Evolutionary conservation across 495 filamentous ascomycete genomes (phyloP), one percentile per base, ranked within the genome.

Genomic region (Bacidia gigantensis): DNA sequence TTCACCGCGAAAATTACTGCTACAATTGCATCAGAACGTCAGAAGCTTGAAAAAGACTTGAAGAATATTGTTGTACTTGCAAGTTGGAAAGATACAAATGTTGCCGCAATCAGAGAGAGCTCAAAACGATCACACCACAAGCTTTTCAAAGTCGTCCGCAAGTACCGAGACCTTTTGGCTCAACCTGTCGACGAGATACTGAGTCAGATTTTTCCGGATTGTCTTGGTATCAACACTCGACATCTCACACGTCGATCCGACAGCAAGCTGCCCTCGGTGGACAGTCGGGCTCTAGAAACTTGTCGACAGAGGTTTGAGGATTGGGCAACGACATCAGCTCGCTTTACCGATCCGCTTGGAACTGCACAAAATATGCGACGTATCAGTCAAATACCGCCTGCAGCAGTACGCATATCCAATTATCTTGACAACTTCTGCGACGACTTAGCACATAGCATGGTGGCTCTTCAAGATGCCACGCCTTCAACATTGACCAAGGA

Each of bases 11-110:
- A 75, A 12, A 77, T 88, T 2, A 62, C 69, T 22, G 80, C 87
- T 55, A 56, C 69, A 2, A 70, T 96, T 46, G 68, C 61, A 21
- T 73, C 80, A 40, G 83, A 80, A 22, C 73, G 87, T 50, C 66
- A 67, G 1, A 69, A 73, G 3, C 70, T 95, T 9, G 89, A 95
- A 62, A 93, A 87, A 62, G 76, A 86, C 44, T 83, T 97, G 72
- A 86, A 84, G 57, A 84, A 95, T 55, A 81, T 95, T 25, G 73
- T 97, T 20, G 74, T 89, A 26, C 66, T 97, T 52, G 86, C 87
- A 1, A 94, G 86, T 62, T 97, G 93, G 93, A 92, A 93, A 61
- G 93, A 97, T 58, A 95, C 84, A 21, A 97, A 95, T 56, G 90
- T 99, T 48, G 79, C 84, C 50, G 84, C 87, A 5, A 67, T 99